Evolutionary conservation across 2,329 filamentous ascomycete genomes (phyloP), one percentile per base, ranked within the genome.

Genomic region (Ciborinia camelliae): DNA sequence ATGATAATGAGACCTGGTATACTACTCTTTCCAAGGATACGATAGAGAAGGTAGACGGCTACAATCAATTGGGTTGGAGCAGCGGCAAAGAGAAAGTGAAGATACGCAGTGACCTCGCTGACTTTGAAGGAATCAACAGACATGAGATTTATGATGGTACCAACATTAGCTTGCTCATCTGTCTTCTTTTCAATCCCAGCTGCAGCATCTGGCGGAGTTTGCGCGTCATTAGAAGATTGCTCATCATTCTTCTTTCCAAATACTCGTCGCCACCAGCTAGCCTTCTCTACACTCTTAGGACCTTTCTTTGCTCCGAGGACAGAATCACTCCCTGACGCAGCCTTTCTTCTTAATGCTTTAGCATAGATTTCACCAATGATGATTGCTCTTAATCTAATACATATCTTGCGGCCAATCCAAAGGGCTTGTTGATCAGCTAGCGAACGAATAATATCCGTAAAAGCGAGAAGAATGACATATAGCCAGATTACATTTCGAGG

Each of bases 61-160:
- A 97, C 85, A 53, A 90, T 79, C 47, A 99, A 84, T 77, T 98
- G 93, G 0, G 95, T 90, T 0, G 95, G 95, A 1, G 94, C 93
- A 67, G 90, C 88, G 0, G 93, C 94, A 81, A 94, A 90, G n/a
- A 99, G 81, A 77, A 96, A 99, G 77, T 99, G 95, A 39, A 99
- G 81, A 75, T 99, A 99, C 0, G 94, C 90, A 45, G 92, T 95
- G 66, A 97, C 89, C 75, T 99, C 95, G 68, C 91, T 90, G 63
- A 99, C 92, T 79, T 99, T 99, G 86, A 98, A 98, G 55, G 94
- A 97, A 80, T 99, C 96, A 48, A 99, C 96, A 14, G 95, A 96
- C 95, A 99, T 99, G 70, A 99, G 82, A 77, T 98, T 99, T 80
- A 99, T 99, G 73, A 99, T 97, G n/a, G 95, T 96, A 68, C 96